Base-by-base conservation (phyloP, 2,329 filamentous ascomycete genomes). In the Aspergillus ustus region DNA sequence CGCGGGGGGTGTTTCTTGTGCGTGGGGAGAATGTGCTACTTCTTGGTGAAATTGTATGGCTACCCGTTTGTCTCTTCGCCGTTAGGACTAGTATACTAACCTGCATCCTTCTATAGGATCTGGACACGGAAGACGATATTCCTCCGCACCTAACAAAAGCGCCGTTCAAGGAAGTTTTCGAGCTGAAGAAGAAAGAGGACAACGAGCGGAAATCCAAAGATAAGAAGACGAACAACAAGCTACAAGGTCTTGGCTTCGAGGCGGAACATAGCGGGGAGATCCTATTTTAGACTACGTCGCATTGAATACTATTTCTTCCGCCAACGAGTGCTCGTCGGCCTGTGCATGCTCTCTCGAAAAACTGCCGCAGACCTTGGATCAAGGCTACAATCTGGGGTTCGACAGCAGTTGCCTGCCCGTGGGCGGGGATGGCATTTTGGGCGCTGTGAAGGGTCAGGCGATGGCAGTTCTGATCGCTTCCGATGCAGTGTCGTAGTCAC, bases 21-120 rank as follows among this genome's bases (percentile, higher is more conserved):
- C 86, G 95, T 62, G 95, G 95, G 68, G 95, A 99, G 81, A 99
- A 99, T 76, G 95, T 99, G n/a, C 84, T 97, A 55, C 83, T 99
- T 49, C 85, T 98, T 19, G 95, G 95, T 43, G 96, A 98, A 79
- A 96, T 99, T 71, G 84, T 86, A 79, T 52, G 81, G 60, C 11
- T 13, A 34, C 48, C 19, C 7, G 7, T 34, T 28, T 3, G n/a
- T 45, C 17, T 9, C 6, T 22, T 19, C 46, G 19, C 7, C 9
- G n/a, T 25, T 5, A 22, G n/a, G 43, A 19, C 61, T 45, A 17
- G n/a, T 13, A 40, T 59, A 25, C 56, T 65, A 22, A 64, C 57
- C 11, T 11, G 45, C 17, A 9, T 51, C 15, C 9, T 45, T 61
- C 49, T 60, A n/a, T 65, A 85, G 84, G 95, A 99, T 76, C 87